A percentile compares a stretch with the other conserved stretches of the same genome.
phyloP scores from a whole-genome alignment of 2,329 filamentous ascomycete genomes.

The Talaromyces sp. region DNA sequence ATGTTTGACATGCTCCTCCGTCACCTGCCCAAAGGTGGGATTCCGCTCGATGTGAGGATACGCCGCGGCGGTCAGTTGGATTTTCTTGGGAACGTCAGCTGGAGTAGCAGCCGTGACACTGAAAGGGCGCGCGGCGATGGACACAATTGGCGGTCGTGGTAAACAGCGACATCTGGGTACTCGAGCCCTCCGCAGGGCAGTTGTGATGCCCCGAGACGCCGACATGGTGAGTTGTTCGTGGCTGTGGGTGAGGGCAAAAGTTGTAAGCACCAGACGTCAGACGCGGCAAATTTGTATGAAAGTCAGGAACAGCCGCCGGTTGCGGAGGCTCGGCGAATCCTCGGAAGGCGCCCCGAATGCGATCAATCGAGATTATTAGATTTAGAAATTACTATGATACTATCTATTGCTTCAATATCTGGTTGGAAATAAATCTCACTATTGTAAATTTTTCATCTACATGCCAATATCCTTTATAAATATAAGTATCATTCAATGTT shows the following conservation, averaged over 20 bases:
- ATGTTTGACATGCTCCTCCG: slow-evolving; percentile 69
- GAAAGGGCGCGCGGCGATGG: slow-evolving; percentile 18
- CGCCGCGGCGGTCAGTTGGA: slow-evolving; percentile 78
- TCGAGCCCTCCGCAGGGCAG: slow-evolving; percentile 7
- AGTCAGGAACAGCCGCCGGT: not conserved
- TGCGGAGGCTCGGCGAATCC: not conserved
- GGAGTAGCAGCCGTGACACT: slow-evolving; percentile 20
- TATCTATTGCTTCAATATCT: not conserved
- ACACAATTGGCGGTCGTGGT: not conserved
- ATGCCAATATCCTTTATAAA: not conserved
- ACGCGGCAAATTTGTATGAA: not conserved
- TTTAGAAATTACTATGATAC: not conserved
- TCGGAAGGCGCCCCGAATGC: not conserved
- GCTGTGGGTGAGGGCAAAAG: not conserved
- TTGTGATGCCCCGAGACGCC: slow-evolving; percentile 5
- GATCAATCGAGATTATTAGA: not conserved
- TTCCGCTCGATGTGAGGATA: slow-evolving; percentile 76
- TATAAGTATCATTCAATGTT: not conserved
- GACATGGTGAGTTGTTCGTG: slow-evolving; percentile 3
- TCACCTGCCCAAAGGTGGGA: slow-evolving; percentile 63
- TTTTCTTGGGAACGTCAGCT: slow-evolving; percentile 24
- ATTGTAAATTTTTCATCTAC: not conserved
- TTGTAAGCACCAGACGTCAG: not conserved
- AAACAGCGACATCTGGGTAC: not conserved
- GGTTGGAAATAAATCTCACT: not conserved